Conservation (phyloP, 2,329 filamentous ascomycete genomes). For the Metarhizium sp. region DNA sequence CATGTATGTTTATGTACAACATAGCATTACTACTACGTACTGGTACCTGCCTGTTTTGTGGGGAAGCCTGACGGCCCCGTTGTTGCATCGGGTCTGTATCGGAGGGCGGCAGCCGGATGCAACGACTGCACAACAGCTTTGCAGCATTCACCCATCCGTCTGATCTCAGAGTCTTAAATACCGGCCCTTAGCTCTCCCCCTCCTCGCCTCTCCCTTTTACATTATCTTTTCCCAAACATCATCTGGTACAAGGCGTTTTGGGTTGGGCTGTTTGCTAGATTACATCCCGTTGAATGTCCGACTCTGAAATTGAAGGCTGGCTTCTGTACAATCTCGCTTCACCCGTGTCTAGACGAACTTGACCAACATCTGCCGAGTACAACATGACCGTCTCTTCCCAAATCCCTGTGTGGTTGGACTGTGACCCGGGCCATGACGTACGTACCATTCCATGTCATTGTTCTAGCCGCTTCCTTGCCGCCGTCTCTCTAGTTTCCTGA, state of each 20-base stretch:
- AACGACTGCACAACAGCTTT: not conserved
- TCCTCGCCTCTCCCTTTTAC: too few species aligned
- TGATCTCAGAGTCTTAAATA: not conserved
- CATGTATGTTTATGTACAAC: too few species aligned
- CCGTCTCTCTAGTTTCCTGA: not conserved
- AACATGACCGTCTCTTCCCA: conserved; percentile 7
- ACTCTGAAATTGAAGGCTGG: not conserved
- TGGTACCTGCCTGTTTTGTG: not conserved
- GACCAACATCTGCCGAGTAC: not conserved
- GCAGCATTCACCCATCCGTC: not conserved
- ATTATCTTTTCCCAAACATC: too few species aligned
- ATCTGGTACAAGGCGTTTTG: too few species aligned
- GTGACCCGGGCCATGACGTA: conserved; percentile 59
- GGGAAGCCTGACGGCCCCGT: not conserved
- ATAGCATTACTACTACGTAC: too few species aligned
- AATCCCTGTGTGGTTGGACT: conserved; percentile 51
- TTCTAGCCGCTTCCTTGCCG: not conserved
- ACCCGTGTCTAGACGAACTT: not conserved
- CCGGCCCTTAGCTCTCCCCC: too few species aligned
- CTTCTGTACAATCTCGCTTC: not conserved
- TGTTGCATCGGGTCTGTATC: not conserved
- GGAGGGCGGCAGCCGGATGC: not conserved
- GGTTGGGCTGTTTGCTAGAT: not conserved
- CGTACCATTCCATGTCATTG: conserved; percentile 19
- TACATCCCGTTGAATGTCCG: not conserved